phyloP scores from a whole-genome alignment of 768 basidiomycete genomes.

The Phanerochaete sordida region DNA sequence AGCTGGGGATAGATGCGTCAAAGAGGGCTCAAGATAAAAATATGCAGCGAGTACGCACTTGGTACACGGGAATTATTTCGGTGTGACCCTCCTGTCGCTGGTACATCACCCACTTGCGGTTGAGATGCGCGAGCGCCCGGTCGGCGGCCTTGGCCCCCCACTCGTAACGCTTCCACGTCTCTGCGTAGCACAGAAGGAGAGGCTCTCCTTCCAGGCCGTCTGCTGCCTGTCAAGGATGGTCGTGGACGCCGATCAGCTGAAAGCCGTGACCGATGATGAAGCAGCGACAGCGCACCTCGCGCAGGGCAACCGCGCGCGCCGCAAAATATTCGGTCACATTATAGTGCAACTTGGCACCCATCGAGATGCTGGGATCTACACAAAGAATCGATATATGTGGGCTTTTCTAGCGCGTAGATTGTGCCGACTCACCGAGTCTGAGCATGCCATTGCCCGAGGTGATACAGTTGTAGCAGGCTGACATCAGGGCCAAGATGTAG shows the following conservation, averaged over 20 bases:
- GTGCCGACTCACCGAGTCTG: slow-evolving; percentile 36
- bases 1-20: slow-evolving; percentile 44
- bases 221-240: slow-evolving; percentile 48
- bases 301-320: slow-evolving; percentile 64
- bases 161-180: slow-evolving; percentile 95
- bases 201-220: slow-evolving; percentile 83
- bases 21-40: neutral
- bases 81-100: slow-evolving; percentile 97
- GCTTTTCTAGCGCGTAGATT: slow-evolving; percentile 52
- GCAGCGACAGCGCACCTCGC: slow-evolving; percentile 56
- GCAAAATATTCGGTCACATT: slow-evolving; percentile 91
- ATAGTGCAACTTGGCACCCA: slow-evolving; percentile 97
- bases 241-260: slow-evolving; percentile 21
- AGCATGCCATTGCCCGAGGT: slow-evolving; percentile 83
- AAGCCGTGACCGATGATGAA: neutral
- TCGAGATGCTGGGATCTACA: slow-evolving; percentile 51
- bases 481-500: slow-evolving; percentile 85
- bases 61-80: slow-evolving; percentile 93
- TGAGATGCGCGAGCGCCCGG: slow-evolving; percentile 94
- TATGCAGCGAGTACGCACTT: slow-evolving; percentile 48
- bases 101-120: slow-evolving; percentile 98
- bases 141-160: slow-evolving; percentile 97
- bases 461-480: slow-evolving; percentile 97
- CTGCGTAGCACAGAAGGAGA: slow-evolving; percentile 85
- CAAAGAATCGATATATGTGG: slow-evolving; percentile 30